Evolutionary conservation across 1,284 basidiomycete species (phyloP).

Genomic region (Ceratobasidium sp.): DNA sequence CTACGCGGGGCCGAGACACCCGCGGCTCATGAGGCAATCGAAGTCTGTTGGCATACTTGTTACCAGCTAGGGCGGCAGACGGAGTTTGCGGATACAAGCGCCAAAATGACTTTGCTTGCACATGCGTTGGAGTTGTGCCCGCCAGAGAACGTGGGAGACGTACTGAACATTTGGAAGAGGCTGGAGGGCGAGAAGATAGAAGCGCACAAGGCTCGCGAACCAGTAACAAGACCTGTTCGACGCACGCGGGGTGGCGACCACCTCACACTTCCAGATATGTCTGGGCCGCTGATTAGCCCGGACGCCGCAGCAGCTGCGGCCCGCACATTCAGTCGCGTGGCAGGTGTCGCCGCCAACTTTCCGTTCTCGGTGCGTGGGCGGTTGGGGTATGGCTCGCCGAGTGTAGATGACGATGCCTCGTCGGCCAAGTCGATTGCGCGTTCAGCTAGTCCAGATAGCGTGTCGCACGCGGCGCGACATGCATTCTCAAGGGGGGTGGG

Average conservation of each 20-base stretch:
- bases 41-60: conserved; percentile 87
- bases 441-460: conserved; percentile 63
- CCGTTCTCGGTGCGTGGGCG: conserved; percentile 68
- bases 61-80: conserved; percentile 85
- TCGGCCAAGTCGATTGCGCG: conserved; percentile 51
- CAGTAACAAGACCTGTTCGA: neutral
- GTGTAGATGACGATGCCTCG: conserved; percentile 54
- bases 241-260: neutral
- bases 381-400: conserved; percentile 48
- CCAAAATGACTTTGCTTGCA: conserved; percentile 79
- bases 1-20: conserved; percentile 48
- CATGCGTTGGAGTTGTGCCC: conserved; percentile 89
- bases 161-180: conserved; percentile 77
- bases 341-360: conserved; percentile 81
- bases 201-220: conserved; percentile 15
- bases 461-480: conserved; percentile 75
- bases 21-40: conserved; percentile 65
- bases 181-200: conserved; percentile 70
- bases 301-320: conserved; percentile 58
- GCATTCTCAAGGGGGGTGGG: conserved; percentile 84
- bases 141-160: conserved; percentile 74
- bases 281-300: conserved; percentile 41
- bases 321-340: conserved; percentile 75
- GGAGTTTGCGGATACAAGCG: conserved; percentile 73
- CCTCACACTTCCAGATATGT: conserved; percentile 30